Conservation (phyloP, 1,284 basidiomycete genomes). For the Baeospora myosura region DNA sequence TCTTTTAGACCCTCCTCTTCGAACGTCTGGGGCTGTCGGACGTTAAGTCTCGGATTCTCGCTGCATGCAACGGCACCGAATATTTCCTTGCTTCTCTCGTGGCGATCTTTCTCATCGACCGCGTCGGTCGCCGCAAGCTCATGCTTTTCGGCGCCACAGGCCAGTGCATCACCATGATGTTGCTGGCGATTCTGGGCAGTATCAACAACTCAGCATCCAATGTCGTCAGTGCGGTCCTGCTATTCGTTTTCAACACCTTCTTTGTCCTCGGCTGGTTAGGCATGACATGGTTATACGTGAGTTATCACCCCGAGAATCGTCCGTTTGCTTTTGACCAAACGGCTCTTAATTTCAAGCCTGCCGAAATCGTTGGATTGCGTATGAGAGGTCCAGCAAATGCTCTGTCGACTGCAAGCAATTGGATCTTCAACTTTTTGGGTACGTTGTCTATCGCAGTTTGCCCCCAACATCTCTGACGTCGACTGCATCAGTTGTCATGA, state of each 20-base stretch:
- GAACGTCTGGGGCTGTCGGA: conserved; percentile 46
- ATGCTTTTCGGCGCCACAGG: conserved; percentile 66
- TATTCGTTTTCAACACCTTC: conserved; percentile 66
- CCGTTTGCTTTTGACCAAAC: conserved; percentile 28
- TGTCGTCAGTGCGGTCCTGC: conserved; percentile 24
- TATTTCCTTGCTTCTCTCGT: conserved; percentile 42
- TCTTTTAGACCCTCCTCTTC: conserved; percentile 45
- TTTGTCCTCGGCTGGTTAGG: conserved; percentile 58
- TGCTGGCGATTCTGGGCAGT: conserved; percentile 31
- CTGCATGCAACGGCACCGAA: conserved; percentile 40
- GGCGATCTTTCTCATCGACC: conserved; percentile 54
- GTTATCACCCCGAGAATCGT: background rate
- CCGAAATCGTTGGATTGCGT: conserved; percentile 54
- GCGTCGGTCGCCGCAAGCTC: conserved; percentile 54
- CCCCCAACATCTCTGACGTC: background rate
- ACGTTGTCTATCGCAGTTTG: background rate
- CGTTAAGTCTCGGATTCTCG: conserved; percentile 35
- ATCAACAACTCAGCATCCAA: conserved; percentile 34
- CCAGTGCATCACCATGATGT: conserved; percentile 41
- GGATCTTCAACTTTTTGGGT: conserved; percentile 54
- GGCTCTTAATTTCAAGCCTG: conserved; percentile 44
- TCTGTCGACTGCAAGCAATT: conserved; percentile 62
- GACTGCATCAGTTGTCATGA: conserved; percentile 28
- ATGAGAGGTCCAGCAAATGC: conserved; percentile 67
- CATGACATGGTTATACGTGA: background rate